phyloP scores from a whole-genome alignment of 805 yeast genomes.

The Kuraishia capsulata region DNA sequence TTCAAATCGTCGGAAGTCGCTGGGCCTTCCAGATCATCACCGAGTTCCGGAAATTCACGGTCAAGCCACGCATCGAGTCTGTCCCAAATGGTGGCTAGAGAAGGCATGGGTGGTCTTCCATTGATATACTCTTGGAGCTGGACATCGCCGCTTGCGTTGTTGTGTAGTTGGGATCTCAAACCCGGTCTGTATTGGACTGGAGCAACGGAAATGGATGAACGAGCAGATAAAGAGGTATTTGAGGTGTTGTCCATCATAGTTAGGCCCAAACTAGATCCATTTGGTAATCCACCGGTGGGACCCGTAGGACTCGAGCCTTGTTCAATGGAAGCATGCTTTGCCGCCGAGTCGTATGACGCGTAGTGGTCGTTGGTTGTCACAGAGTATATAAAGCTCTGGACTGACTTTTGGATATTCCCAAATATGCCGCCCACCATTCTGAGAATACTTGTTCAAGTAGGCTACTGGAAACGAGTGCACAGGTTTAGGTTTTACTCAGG shows the following conservation, averaged over 20 bases:
- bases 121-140: conserved; percentile 28
- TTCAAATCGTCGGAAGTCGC: conserved; percentile 74
- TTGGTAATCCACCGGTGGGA: conserved; percentile 8
- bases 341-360: conserved; percentile 40
- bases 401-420: conserved; percentile 5
- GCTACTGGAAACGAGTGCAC: no score
- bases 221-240: conserved; percentile 24
- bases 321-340: conserved; percentile 14
- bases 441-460: no score
- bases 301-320: conserved; percentile 23
- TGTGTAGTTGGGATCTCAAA: conserved; percentile 24
- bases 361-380: conserved; percentile 52
- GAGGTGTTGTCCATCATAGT: conserved; percentile 22
- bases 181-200: conserved; percentile 35
- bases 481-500: no score
- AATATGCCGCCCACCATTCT: conserved; percentile 1
- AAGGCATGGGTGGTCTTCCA: conserved; percentile 45
- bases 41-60: conserved; percentile 71
- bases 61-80: conserved; percentile 81
- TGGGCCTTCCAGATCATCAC: conserved; percentile 66
- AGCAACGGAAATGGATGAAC: conserved; percentile 31
- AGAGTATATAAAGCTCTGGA: conserved; percentile 28
- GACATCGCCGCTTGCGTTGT: conserved; percentile 48
- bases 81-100: conserved; percentile 80
- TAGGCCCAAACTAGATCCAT: conserved; percentile 17